These are phyloP conservation scores for Teratosphaeria epicoccoides DNA, from an alignment of 2,329 filamentous ascomycete genomes.

Conservation along the genomic window DNA sequence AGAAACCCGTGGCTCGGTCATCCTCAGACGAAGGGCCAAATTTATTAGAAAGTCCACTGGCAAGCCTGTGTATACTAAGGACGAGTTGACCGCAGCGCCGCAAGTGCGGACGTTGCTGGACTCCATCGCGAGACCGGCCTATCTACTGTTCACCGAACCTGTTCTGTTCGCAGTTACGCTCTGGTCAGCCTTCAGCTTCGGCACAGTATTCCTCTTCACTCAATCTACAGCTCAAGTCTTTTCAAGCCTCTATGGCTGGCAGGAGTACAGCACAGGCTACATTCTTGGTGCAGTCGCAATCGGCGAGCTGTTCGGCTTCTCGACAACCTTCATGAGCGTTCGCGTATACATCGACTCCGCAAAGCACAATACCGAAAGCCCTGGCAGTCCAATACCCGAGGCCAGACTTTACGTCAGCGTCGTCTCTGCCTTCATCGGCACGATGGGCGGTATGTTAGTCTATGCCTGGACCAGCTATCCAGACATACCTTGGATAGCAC, in stretches of 20 bases:
- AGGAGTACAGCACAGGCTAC: slow-evolving; percentile 33
- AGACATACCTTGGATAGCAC: slow-evolving; percentile 36
- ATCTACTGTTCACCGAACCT: slow-evolving; percentile 39
- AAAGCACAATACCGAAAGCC: slow-evolving; percentile 26
- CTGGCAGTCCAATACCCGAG: slow-evolving; percentile 33
- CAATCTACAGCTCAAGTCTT: slow-evolving; percentile 38
- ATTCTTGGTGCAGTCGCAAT: slow-evolving; percentile 37
- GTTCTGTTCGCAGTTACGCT: slow-evolving; percentile 39
- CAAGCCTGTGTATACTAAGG: slow-evolving; percentile 19
- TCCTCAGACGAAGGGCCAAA: slow-evolving; percentile 32
- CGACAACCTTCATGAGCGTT: slow-evolving; percentile 24
- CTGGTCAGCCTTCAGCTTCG: slow-evolving; percentile 39
- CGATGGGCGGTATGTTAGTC: slow-evolving; percentile 40
- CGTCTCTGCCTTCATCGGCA: slow-evolving; percentile 35
- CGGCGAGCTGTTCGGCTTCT: slow-evolving; percentile 35
- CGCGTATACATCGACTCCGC: slow-evolving; percentile 34
- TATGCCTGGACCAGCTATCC: slow-evolving; percentile 42
- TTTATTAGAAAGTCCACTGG: slow-evolving; percentile 23
- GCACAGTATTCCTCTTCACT: slow-evolving; percentile 41
- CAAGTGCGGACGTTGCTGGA: slow-evolving; percentile 25
- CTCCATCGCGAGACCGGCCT: slow-evolving; percentile 23
- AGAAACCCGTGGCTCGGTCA: slow-evolving; percentile 39
- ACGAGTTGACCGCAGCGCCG: slow-evolving; percentile 26
- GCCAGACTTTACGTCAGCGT: slow-evolving; percentile 36
- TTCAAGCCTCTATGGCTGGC: slow-evolving; percentile 30